Conservation (phyloP, 495 filamentous ascomycete genomes). For the Aspergillus bertholletiae region DNA sequence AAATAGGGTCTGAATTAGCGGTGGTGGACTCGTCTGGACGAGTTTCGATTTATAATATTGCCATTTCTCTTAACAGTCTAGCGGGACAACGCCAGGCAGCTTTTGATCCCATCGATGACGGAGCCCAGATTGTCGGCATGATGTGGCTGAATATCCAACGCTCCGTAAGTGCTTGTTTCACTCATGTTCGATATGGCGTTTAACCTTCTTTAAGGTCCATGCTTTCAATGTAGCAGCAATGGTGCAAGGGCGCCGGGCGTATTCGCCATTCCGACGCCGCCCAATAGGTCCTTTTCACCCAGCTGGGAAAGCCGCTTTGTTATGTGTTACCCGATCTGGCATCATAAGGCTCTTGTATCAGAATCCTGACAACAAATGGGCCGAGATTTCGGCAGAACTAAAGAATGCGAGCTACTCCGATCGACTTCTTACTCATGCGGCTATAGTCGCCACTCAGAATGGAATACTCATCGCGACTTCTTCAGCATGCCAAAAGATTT, state of each 20-base stretch:
- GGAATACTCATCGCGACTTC: slow-evolving; percentile 63
- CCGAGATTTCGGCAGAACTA: slow-evolving; percentile 63
- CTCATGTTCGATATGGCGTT: neutral
- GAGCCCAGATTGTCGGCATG: slow-evolving; percentile 73
- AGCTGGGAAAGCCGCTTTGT: slow-evolving; percentile 60
- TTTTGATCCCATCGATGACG: slow-evolving; percentile 64
- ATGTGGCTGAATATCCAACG: slow-evolving; percentile 73
- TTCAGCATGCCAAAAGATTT: slow-evolving; percentile 64
- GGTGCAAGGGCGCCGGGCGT: slow-evolving; percentile 49
- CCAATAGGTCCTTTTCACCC: slow-evolving; percentile 65
- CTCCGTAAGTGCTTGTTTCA: slow-evolving; percentile 34
- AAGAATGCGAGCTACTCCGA: slow-evolving; percentile 66
- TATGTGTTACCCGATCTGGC: slow-evolving; percentile 69
- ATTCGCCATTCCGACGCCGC: slow-evolving; percentile 44
- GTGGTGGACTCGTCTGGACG: slow-evolving; percentile 72
- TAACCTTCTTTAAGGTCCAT: slow-evolving; percentile 36
- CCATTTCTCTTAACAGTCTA: slow-evolving; percentile 64
- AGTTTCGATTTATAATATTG: slow-evolving; percentile 62
- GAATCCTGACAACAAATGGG: slow-evolving; percentile 60
- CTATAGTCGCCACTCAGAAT: slow-evolving; percentile 69
- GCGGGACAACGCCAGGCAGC: slow-evolving; percentile 49
- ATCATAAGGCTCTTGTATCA: slow-evolving; percentile 69
- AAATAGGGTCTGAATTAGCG: slow-evolving; percentile 68
- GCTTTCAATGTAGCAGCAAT: slow-evolving; percentile 51
- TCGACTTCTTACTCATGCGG: slow-evolving; percentile 74